Evolutionary conservation across 768 basidiomycete species (phyloP), one percentile per base, ranked within the genome.

Genomic region (Sporobolomyces roseus): DNA sequence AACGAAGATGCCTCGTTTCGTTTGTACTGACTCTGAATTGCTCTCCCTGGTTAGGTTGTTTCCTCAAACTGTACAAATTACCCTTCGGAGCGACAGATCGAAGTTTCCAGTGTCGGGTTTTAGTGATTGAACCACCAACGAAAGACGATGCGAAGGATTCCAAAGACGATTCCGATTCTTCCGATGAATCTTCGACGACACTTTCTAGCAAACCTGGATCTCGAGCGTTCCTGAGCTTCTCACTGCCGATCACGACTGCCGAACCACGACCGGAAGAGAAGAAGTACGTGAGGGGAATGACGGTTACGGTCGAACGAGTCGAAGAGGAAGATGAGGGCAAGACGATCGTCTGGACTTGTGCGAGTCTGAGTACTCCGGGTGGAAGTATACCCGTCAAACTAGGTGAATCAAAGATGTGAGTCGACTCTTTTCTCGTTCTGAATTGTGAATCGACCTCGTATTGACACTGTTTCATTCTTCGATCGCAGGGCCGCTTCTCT

Each of bases 321-420:
- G 36, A 38, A n/a, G 69, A 65, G 29, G 30, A 62, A 25, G 64
- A 66, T 8, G 64, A 64, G 8, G 69, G 69, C 0, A 50, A 66
- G 17, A 60, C 58, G 16, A 66, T 70, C 45, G 38, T 48, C 23
- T 70, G 69, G 69, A 54, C 41, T 17, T 66, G 64, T 21, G 69
- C 69, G 30, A 70, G 69, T 41, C 16, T 70, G 64, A 70, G 69
- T 48, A 65, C 69, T 17, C 64, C 69, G 2, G 69, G 69, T 8
- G 69, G 69, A 27, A 70, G 60, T n/a, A 63, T 70, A n/a, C 69
- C 69, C 1, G 61, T 66, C 41, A 63, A 62, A 43, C 60, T 70
- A 23, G 49, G 48, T 19, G 69, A 70, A 45, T 51, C 60, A 36
- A 65, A 70, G 49, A 70, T 70, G 69, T 66, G 55, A 36, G 69